Evolutionary conservation across 345 rosid genomes (phyloP).

Genomic region (Pugionium cornutum): DNA sequence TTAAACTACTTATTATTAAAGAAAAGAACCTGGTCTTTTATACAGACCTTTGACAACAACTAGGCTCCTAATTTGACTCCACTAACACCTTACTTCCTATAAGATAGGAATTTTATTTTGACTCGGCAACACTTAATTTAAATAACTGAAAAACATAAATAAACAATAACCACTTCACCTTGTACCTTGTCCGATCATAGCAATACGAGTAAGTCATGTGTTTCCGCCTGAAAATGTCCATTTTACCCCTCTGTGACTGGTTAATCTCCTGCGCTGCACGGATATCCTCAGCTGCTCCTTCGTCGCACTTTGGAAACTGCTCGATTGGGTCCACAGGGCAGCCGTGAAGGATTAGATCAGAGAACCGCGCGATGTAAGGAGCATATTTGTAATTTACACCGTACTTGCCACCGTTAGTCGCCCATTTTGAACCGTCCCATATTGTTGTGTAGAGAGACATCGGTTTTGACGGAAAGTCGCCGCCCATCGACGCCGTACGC

Average conservation of each 20-base stretch:
- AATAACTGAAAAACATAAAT: too few relatives aligned
- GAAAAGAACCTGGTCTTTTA: too few relatives aligned
- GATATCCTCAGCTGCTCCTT: constrained; percentile 34
- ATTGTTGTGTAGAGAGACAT: constrained; percentile 95
- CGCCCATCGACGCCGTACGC: constrained; percentile 73
- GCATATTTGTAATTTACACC: constrained; percentile 90
- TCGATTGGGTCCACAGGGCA: constrained; percentile 84
- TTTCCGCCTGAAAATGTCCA: constrained; percentile 70
- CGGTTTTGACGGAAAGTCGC: constrained; percentile 88
- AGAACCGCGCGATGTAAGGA: constrained; percentile 66
- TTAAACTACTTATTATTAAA: too few relatives aligned
- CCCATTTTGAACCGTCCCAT: constrained; percentile 98
- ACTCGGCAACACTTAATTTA: too few relatives aligned
- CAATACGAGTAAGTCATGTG: constrained; percentile 92
- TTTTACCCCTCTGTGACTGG: constrained; percentile 51
- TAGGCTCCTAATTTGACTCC: too few relatives aligned
- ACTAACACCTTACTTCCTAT: too few relatives aligned
- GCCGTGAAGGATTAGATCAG: constrained; percentile 77
- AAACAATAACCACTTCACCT: too few relatives aligned
- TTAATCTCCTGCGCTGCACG: constrained; percentile 46
- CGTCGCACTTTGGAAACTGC: constrained; percentile 57
- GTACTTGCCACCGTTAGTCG: constrained; percentile 93
- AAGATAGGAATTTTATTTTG: too few relatives aligned
- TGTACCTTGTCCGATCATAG: constrained; percentile 78
- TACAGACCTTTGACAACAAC: too few relatives aligned